Evolutionary conservation across 257 asterid genomes (phyloP).

Genomic region (Solanum clarkiae): DNA sequence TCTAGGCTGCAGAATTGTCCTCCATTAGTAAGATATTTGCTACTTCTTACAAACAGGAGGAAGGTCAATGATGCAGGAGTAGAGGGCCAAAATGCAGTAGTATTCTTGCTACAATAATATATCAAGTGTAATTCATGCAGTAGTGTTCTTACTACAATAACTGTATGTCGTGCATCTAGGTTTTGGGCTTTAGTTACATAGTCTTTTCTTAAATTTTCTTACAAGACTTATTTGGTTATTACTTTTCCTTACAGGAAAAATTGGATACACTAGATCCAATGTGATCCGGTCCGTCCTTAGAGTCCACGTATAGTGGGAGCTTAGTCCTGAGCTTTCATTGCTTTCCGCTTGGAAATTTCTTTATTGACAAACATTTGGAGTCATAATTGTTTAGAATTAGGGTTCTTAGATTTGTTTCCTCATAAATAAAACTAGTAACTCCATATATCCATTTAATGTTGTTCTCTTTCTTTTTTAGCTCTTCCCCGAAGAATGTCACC

Average conservation of each 20-base stretch:
- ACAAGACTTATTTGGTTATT: not conserved
- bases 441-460: too few relatives aligned
- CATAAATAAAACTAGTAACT: not conserved
- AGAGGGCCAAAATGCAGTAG: not conserved
- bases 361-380: not conserved
- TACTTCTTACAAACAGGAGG: not conserved
- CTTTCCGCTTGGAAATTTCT: not conserved
- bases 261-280: not conserved
- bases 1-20: not conserved
- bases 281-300: not conserved
- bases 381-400: not conserved
- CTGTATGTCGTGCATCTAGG: not conserved
- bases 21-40: not conserved
- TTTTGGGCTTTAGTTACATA: not conserved
- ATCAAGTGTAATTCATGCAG: not conserved
- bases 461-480: too few relatives aligned
- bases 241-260: not conserved
- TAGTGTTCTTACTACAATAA: not conserved
- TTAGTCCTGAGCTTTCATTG: not conserved
- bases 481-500: too few relatives aligned
- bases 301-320: not conserved
- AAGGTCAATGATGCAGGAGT: not conserved
- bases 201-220: not conserved
- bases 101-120: not conserved
- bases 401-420: not conserved